Evolutionary conservation across 2,329 filamentous ascomycete species (phyloP).

Genomic region (Thielaviopsis euricoi): DNA sequence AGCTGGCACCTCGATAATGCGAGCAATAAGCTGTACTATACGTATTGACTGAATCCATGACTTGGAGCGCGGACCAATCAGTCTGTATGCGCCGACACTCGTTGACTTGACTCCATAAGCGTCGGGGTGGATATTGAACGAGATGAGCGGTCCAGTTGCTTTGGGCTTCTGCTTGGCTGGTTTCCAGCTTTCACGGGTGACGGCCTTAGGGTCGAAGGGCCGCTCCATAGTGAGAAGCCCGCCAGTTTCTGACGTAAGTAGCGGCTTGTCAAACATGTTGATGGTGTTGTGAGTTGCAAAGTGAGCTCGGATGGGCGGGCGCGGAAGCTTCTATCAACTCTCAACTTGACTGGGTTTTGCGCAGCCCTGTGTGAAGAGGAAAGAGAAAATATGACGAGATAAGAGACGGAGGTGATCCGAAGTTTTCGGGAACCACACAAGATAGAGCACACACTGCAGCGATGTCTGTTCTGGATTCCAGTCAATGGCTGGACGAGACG

Average conservation of each 20-base stretch:
- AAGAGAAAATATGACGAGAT: background rate
- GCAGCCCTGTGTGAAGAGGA: background rate
- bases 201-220: conserved; percentile 73
- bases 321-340: background rate
- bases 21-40: conserved; percentile 49
- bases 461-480: background rate
- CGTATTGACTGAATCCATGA: conserved; percentile 52
- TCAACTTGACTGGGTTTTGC: background rate
- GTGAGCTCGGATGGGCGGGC: background rate
- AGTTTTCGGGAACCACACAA: background rate
- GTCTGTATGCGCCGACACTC: conserved; percentile 38
- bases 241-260: conserved; percentile 6
- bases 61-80: conserved; percentile 57
- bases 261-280: conserved; percentile 5
- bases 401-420: background rate
- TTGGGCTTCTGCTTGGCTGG: conserved; percentile 45
- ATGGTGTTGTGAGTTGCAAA: background rate
- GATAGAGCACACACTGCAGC: background rate
- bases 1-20: conserved; percentile 49
- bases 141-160: conserved; percentile 58
- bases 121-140: conserved; percentile 81
- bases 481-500: background rate
- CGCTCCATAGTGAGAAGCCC: conserved; percentile 26
- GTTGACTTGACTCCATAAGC: conserved; percentile 47
- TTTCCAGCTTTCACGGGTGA: conserved; percentile 63